phyloP scores from a whole-genome alignment of 2,329 filamentous ascomycete species.

The Verruconis gallopava region DNA sequence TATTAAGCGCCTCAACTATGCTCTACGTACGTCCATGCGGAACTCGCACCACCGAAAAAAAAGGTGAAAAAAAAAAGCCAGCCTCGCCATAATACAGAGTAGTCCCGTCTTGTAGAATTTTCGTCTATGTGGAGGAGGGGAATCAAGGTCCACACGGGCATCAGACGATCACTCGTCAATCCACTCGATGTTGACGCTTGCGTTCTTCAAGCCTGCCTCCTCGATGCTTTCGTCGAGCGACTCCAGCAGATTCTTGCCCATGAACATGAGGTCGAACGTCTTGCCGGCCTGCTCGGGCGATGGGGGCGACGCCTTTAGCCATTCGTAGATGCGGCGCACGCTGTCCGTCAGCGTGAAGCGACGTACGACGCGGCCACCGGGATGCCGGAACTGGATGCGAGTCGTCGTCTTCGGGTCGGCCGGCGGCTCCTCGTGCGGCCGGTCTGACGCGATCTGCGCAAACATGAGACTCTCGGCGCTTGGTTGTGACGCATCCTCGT shows the following conservation, averaged over 20 bases:
- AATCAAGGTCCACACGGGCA: no score
- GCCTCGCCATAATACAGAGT: no score
- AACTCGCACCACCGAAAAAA: no score
- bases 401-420: conserved; percentile 60
- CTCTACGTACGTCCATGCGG: no score
- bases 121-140: no score
- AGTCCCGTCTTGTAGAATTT: no score
- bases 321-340: conserved; percentile 82
- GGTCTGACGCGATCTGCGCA: conserved; percentile 55
- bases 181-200: conserved; percentile 87
- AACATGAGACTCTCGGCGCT: conserved; percentile 40
- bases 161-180: neutral
- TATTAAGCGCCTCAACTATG: no score
- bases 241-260: conserved; percentile 77
- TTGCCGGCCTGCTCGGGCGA: conserved; percentile 65
- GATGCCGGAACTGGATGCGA: conserved; percentile 83
- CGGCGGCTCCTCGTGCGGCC: conserved; percentile 66
- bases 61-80: no score
- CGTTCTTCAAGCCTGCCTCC: conserved; percentile 78
- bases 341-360: conserved; percentile 67
- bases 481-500: conserved; percentile 10
- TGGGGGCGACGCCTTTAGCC: conserved; percentile 76
- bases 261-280: conserved; percentile 76
- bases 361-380: conserved; percentile 71
- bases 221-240: conserved; percentile 60